Conservation (phyloP, 108 stramenopile genomes). For the Pseudonitzschia multiseries region DNA sequence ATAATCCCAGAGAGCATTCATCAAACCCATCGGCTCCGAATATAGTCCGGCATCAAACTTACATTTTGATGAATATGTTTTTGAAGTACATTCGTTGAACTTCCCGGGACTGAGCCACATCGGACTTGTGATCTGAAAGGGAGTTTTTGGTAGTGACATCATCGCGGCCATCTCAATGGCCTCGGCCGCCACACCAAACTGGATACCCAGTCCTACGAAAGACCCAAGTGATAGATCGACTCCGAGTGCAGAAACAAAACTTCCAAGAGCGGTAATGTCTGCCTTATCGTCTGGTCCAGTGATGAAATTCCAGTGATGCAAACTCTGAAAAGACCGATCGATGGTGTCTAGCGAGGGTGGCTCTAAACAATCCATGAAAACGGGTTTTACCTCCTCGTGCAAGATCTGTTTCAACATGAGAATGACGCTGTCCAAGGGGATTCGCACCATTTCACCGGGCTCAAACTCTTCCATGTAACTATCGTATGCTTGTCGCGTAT, state of each 20-base stretch:
- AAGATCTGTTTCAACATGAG: conserved; percentile 76
- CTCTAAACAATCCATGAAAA: conserved; percentile 78
- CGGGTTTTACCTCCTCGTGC: conserved; percentile 56
- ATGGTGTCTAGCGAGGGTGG: conserved; percentile 73
- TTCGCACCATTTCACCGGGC: conserved; percentile 74
- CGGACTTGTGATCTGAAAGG: conserved; percentile 75
- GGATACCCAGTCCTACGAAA: conserved; percentile 82
- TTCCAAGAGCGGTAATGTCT: conserved; percentile 70
- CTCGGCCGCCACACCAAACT: conserved; percentile 82
- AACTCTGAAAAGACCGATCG: conserved; percentile 71
- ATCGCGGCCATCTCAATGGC: conserved; percentile 81
- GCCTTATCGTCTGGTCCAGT: conserved; percentile 55
- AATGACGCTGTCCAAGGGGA: conserved; percentile 81
- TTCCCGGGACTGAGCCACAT: conserved; percentile 52
- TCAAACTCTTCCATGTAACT: conserved; percentile 74
- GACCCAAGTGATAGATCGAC: conserved; percentile 75
- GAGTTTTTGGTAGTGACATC: conserved; percentile 70
- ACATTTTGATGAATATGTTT: conserved; percentile 56
- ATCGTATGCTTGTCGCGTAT: conserved; percentile 58
- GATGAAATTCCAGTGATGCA: conserved; percentile 68
- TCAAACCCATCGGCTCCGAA: conserved; percentile 74
- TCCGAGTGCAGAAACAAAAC: conserved; percentile 73
- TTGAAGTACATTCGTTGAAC: conserved; percentile 54
- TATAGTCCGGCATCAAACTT: conserved; percentile 75
- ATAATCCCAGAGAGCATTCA: conserved; percentile 74